Evolutionary conservation across 2,329 filamentous ascomycete species (phyloP).

Genomic region (Whalleya microplaca): DNA sequence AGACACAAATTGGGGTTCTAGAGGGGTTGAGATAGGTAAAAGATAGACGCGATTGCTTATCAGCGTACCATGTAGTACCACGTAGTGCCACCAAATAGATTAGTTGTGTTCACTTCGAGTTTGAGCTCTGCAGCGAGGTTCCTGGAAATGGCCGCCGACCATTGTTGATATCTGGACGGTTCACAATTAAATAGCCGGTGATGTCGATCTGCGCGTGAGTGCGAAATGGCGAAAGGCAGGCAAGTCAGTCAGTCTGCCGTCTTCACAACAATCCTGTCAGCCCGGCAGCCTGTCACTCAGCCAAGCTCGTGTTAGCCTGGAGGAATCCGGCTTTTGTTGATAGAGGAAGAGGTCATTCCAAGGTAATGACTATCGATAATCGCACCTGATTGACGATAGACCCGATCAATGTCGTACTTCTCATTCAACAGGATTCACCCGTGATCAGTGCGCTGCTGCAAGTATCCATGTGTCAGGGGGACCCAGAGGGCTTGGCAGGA

Average conservation of each 20-base stretch:
- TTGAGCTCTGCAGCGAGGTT: background rate
- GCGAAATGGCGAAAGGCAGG: background rate
- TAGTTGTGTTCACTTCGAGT: background rate
- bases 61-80: background rate
- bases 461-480: slow-evolving; percentile 26
- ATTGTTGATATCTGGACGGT: background rate
- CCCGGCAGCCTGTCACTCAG: no score
- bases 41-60: slow-evolving; percentile 4
- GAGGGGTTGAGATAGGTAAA: slow-evolving; percentile 21
- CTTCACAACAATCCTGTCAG: background rate
- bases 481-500: slow-evolving; percentile 18
- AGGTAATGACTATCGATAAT: background rate
- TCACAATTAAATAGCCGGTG: background rate
- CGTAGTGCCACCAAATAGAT: background rate
- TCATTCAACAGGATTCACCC: background rate
- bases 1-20: slow-evolving; percentile 10
- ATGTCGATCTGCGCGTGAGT: background rate
- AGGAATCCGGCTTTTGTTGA: background rate
- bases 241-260: background rate
- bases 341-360: background rate
- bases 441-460: slow-evolving; percentile 22
- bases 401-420: background rate
- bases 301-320: background rate
- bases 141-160: background rate
- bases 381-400: background rate